These are phyloP conservation scores for Pinus tabuliformis DNA, from an alignment of 75 land plant genomes.

Conservation along the genomic window DNA sequence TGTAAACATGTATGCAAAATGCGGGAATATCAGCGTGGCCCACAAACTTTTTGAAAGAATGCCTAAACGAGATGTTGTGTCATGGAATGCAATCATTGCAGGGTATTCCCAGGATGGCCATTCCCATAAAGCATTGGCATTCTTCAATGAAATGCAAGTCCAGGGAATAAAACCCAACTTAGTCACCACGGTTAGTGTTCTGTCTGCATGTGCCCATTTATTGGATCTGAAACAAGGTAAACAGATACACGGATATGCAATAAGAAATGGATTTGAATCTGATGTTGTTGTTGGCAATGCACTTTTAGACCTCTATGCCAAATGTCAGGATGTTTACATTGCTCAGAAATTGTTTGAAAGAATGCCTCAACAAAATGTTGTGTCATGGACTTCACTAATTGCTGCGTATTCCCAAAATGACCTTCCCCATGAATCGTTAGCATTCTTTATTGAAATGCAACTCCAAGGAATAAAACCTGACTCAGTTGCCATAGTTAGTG, in stretches of 20 bases:
- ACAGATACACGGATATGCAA: slow-evolving; percentile 12
- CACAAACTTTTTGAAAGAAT: slow-evolving; percentile 9
- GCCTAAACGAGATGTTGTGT: slow-evolving; percentile 12
- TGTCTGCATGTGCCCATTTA: slow-evolving; percentile 17
- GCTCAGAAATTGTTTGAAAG: slow-evolving; percentile 21
- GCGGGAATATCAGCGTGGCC: slow-evolving; percentile 7
- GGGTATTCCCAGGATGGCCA: slow-evolving; percentile 16
- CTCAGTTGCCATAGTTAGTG: slow-evolving; percentile 17
- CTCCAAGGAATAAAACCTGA: slow-evolving; percentile 30
- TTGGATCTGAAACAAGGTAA: slow-evolving; percentile 16
- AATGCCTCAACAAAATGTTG: slow-evolving; percentile 16
- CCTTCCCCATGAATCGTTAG: not conserved
- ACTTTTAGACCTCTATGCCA: slow-evolving; percentile 26
- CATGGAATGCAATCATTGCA: slow-evolving; percentile 20
- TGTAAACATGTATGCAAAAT: slow-evolving; percentile 18
- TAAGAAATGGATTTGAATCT: slow-evolving; percentile 7
- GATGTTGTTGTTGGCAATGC: slow-evolving; percentile 14
- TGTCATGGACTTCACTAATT: slow-evolving; percentile 15
- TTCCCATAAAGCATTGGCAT: slow-evolving; percentile 15
- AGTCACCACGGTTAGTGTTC: slow-evolving; percentile 12
- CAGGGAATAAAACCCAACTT: slow-evolving; percentile 7
- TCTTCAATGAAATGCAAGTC: slow-evolving; percentile 13
- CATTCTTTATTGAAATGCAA: slow-evolving; percentile 21
- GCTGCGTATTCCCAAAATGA: slow-evolving; percentile 18
- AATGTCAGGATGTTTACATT: slow-evolving; percentile 17